Evolutionary conservation across 2,329 filamentous ascomycete species (phyloP).

Genomic region (Pseudocercospora musae): DNA sequence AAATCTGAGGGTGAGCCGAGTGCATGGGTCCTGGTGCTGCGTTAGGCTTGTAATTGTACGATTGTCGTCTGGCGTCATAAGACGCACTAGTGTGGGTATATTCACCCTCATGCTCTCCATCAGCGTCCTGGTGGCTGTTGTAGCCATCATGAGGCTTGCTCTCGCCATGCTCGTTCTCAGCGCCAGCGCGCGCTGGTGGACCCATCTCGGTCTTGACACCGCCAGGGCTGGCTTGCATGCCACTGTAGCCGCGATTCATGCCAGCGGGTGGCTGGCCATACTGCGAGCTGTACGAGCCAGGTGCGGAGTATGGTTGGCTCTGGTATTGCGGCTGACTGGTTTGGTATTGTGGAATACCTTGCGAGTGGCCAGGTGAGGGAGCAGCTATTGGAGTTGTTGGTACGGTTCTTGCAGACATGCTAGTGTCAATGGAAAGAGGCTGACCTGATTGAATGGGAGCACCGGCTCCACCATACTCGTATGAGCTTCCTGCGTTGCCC

Average conservation of each 20-base stretch:
- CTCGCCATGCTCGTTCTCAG: constrained; percentile 61
- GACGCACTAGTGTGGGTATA: constrained; percentile 76
- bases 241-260: constrained; percentile 62
- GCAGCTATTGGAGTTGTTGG: constrained; percentile 85
- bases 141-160: constrained; percentile 61
- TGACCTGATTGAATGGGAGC: constrained; percentile 58
- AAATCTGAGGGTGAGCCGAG: constrained; percentile 68
- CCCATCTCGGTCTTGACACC: constrained; percentile 82
- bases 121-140: constrained; percentile 45
- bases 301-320: constrained; percentile 70
- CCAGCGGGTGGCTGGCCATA: constrained; percentile 59
- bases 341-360: constrained; percentile 73
- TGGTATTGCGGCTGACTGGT: constrained; percentile 67
- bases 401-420: constrained; percentile 70
- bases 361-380: constrained; percentile 73
- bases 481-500: constrained; percentile 68
- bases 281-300: constrained; percentile 54
- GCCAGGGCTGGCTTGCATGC: constrained; percentile 52
- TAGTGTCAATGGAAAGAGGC: constrained; percentile 76
- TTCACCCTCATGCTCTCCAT: constrained; percentile 57
- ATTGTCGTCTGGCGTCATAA: constrained; percentile 68
- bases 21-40: constrained; percentile 61
- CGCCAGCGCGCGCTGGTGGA: constrained; percentile 64
- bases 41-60: constrained; percentile 73
- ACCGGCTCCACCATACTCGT: constrained; percentile 66